A percentile compares a stretch with the other conserved stretches of the same genome.
These are phyloP conservation scores for Pleurotus platypus DNA, from an alignment of 768 basidiomycete genomes.

Conservation along the genomic window DNA sequence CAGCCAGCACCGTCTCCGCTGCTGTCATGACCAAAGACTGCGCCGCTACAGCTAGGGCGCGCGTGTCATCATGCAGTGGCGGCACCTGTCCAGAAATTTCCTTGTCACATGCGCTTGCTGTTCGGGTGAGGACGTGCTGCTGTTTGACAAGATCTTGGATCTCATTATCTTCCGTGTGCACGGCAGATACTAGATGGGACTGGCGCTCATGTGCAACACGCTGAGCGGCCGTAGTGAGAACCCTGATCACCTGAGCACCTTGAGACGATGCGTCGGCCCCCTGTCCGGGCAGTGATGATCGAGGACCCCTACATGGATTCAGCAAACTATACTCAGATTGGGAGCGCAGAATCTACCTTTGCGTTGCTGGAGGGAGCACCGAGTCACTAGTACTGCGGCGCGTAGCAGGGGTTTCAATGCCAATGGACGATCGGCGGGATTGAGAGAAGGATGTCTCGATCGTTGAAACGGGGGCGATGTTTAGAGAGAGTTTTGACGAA, in stretches of 20 bases:
- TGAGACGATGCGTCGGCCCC: constrained; percentile 22
- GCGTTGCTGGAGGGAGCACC: constrained; percentile 37
- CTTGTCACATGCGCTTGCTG: constrained; percentile 74
- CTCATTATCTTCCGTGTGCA: constrained; percentile 40
- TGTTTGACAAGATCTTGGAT: constrained; percentile 75
- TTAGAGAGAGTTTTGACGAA: constrained; percentile 62
- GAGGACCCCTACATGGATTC: constrained; percentile 12
- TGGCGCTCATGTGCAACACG: constrained; percentile 74
- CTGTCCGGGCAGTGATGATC: constrained; percentile 8
- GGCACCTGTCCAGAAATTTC: constrained; percentile 57
- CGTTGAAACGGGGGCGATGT: constrained; percentile 60
- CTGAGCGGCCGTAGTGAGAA: constrained; percentile 72
- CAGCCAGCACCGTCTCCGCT: constrained; percentile 61
- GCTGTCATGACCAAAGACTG: constrained; percentile 82
- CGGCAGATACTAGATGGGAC: constrained; percentile 56
- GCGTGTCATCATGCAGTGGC: constrained; percentile 24
- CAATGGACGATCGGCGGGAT: constrained; percentile 40
- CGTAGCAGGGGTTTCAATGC: constrained; percentile 30
- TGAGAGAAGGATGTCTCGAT: constrained; percentile 38
- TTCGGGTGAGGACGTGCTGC: constrained; percentile 67
- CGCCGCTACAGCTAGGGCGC: constrained; percentile 70
- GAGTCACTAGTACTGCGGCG: constrained; percentile 47
- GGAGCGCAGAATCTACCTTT: constrained; percentile 21
- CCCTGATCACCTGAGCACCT: constrained; percentile 74
- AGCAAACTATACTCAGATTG: background rate